Conservation (phyloP, 768 basidiomycete species). For the Neoboletus subvelutipes region DNA sequence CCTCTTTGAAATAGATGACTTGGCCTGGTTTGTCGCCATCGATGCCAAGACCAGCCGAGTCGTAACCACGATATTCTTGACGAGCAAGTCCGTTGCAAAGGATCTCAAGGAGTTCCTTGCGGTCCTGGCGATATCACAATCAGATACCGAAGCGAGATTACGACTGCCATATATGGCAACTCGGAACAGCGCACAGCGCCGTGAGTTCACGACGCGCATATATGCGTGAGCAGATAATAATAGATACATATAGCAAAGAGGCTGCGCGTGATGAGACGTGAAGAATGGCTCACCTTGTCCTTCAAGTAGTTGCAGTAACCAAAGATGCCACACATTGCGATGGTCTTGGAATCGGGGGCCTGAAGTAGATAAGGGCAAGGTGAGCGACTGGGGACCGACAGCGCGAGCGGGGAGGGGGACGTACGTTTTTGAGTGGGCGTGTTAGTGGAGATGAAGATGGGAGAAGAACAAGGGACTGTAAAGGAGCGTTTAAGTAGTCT, state of each 20-base stretch:
- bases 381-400: background rate
- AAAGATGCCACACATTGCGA: conserved; percentile 91
- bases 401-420: background rate
- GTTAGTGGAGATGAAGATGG: conserved; percentile 22
- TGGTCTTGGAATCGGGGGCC: conserved; percentile 2
- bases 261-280: background rate
- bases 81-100: conserved; percentile 88
- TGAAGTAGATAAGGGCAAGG: background rate
- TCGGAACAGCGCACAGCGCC: background rate
- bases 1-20: conserved; percentile 91
- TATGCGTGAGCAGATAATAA: conserved; percentile 6
- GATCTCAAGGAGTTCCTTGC: conserved; percentile 88
- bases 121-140: conserved; percentile 51
- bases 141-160: conserved; percentile 11
- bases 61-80: conserved; percentile 98
- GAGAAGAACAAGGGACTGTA: conserved; percentile 9
- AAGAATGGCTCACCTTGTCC: conserved; percentile 72
- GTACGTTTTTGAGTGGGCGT: conserved; percentile 7
- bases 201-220: conserved; percentile 4
- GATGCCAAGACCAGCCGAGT: conserved; percentile 87
- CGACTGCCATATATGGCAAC: conserved; percentile 24
- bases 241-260: background rate
- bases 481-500: conserved; percentile 31
- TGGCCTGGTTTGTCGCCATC: conserved; percentile 86
- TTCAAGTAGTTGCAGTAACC: conserved; percentile 92